phyloP scores from a whole-genome alignment of 1,284 basidiomycete genomes.

The Cystobasidium pallidum region DNA sequence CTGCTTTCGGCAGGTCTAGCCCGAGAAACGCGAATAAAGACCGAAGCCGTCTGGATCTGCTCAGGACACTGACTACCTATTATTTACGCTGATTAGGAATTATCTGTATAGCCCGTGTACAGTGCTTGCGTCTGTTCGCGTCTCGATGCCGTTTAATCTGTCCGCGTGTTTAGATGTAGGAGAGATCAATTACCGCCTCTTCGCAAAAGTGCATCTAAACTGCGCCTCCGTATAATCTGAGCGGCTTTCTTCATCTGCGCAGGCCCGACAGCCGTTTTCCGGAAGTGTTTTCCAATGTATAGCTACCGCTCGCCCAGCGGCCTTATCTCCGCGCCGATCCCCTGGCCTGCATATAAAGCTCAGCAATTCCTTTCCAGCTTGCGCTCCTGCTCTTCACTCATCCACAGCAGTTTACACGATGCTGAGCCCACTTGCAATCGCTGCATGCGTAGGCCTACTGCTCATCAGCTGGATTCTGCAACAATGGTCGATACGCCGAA shows the following conservation, averaged over 20 bases:
- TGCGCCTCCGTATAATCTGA: too few species aligned
- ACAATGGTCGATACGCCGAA: conserved; percentile 1
- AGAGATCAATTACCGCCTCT: neutral
- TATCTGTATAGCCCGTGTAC: too few species aligned
- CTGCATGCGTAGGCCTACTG: conserved; percentile 9
- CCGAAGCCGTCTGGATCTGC: too few species aligned
- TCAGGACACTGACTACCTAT: too few species aligned
- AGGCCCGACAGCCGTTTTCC: too few species aligned
- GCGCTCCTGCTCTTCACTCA: neutral
- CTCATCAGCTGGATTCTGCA: conserved; percentile 11
- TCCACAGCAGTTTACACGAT: neutral
- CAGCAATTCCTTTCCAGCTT: neutral
- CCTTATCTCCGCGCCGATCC: neutral
- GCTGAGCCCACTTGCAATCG: neutral
- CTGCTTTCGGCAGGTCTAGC: too few species aligned
- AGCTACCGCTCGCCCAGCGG: neutral
- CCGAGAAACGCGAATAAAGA: too few species aligned
- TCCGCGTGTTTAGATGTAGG: too few species aligned
- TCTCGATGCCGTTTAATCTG: too few species aligned
- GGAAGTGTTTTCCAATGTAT: neutral
- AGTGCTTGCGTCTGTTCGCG: too few species aligned
- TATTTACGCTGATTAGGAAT: too few species aligned
- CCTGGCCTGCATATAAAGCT: neutral
- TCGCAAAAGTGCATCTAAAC: neutral
- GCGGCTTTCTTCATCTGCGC: too few species aligned